Percentiles rank a stretch among this genome's conserved stretches.
These are phyloP conservation scores for Rhizopus sp. DNA, from an alignment of 371 early-diverging fungal genomes.

Conservation along the genomic window DNA sequence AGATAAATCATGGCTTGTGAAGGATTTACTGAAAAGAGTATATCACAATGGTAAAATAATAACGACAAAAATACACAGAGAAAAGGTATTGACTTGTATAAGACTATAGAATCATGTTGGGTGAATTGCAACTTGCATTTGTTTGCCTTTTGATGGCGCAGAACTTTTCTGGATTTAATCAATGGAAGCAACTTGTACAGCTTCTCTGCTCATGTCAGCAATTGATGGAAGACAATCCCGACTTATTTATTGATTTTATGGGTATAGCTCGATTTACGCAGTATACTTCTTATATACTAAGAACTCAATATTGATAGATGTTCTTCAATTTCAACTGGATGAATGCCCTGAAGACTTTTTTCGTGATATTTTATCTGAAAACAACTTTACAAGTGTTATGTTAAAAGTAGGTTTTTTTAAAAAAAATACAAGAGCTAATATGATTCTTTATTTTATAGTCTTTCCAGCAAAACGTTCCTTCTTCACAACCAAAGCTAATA, in stretches of 20 bases:
- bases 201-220: slow-evolving; percentile 71
- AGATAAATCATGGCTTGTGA: slow-evolving; percentile 89
- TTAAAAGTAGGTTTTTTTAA: slow-evolving; percentile 43
- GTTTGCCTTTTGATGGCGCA: slow-evolving; percentile 81
- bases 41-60: slow-evolving; percentile 51
- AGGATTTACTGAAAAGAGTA: slow-evolving; percentile 38
- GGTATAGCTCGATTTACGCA: slow-evolving; percentile 36
- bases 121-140: slow-evolving; percentile 84
- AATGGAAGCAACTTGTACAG: slow-evolving; percentile 84
- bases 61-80: not conserved
- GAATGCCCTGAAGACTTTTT: slow-evolving; percentile 87
- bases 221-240: slow-evolving; percentile 45
- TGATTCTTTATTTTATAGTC: slow-evolving; percentile 12
- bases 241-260: slow-evolving; percentile 59
- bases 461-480: slow-evolving; percentile 42
- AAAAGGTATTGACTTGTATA: not conserved
- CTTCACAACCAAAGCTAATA: slow-evolving; percentile 23
- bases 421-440: not conserved
- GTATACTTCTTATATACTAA: not conserved
- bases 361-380: slow-evolving; percentile 68
- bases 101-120: slow-evolving; percentile 60
- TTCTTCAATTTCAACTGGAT: slow-evolving; percentile 63
- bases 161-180: slow-evolving; percentile 84
- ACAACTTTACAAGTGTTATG: slow-evolving; percentile 65
- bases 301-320: slow-evolving; percentile 29